Conservation (phyloP, 805 yeast genomes). For the Wickerhamomyces chambardii region DNA sequence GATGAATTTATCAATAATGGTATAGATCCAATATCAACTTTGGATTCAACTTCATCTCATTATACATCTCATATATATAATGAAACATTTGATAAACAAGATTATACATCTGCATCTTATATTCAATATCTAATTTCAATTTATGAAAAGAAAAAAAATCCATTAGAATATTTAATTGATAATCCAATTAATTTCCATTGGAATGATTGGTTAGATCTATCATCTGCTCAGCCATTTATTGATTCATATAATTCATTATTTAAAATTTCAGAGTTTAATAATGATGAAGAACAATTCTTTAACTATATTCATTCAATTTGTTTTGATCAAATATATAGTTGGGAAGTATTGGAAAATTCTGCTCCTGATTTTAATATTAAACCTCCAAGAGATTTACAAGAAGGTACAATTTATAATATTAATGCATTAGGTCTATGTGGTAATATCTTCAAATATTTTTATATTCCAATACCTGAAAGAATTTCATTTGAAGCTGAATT, state of each 20-base stretch:
- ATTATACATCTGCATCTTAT: slow-evolving; percentile 11
- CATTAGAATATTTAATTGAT: slow-evolving; percentile 5
- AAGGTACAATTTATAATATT: background rate
- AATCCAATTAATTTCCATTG: slow-evolving; percentile 18
- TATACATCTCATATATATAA: too few species aligned
- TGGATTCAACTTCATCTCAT: too few species aligned
- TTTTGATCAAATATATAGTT: background rate
- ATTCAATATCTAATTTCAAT: slow-evolving; percentile 4
- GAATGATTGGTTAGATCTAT: slow-evolving; percentile 23
- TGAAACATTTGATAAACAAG: slow-evolving; percentile 2
- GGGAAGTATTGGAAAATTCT: too few species aligned
- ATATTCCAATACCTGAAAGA: background rate
- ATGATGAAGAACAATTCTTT: background rate
- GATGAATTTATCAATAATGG: too few species aligned
- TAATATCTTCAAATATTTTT: background rate
- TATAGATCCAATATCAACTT: too few species aligned
- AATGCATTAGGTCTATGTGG: background rate
- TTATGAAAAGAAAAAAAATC: slow-evolving; percentile 6
- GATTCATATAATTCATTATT: slow-evolving; percentile 14
- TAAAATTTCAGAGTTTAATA: slow-evolving; percentile 1
- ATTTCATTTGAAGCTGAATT: background rate
- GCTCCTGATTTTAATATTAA: too few species aligned
- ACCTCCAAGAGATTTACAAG: background rate
- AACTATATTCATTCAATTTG: background rate
- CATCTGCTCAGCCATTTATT: slow-evolving; percentile 17